Evolutionary conservation across 495 filamentous ascomycete species (phyloP).

Genomic region (Platismatia glauca): DNA sequence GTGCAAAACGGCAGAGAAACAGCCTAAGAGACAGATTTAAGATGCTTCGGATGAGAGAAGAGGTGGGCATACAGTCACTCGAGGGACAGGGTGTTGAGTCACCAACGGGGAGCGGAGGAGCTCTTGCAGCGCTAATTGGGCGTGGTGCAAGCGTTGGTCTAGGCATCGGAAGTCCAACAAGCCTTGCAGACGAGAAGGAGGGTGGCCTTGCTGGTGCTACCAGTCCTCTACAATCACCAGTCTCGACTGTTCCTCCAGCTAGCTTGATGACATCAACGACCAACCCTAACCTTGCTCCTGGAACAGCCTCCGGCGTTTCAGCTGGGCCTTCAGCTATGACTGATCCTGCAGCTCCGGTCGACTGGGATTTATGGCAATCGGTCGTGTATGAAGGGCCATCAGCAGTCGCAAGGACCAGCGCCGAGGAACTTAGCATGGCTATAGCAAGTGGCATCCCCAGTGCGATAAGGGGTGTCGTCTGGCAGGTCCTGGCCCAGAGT

Average conservation of each 20-base stretch:
- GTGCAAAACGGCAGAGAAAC: conserved; percentile 46
- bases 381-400: conserved; percentile 89
- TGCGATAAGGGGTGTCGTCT: conserved; percentile 91
- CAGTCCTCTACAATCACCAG: conserved; percentile 23
- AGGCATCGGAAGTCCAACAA: conserved; percentile 46
- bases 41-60: conserved; percentile 68
- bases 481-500: conserved; percentile 93
- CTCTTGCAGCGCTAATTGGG: conserved; percentile 36
- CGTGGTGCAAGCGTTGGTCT: conserved; percentile 41
- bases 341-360: conserved; percentile 59
- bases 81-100: conserved; percentile 39
- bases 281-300: conserved; percentile 61
- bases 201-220: conserved; percentile 27
- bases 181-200: conserved; percentile 47
- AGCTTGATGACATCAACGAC: conserved; percentile 40
- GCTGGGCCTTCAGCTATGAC: conserved; percentile 57
- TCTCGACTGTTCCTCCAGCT: conserved; percentile 38
- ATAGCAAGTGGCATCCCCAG: conserved; percentile 91
- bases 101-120: conserved; percentile 27
- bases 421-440: conserved; percentile 79
- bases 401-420: conserved; percentile 72
- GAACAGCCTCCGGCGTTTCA: conserved; percentile 69
- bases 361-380: conserved; percentile 97
- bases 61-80: conserved; percentile 49
- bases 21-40: conserved; percentile 84